phyloP scores from a whole-genome alignment of 805 yeast genomes.

The Starmerella vitae region DNA sequence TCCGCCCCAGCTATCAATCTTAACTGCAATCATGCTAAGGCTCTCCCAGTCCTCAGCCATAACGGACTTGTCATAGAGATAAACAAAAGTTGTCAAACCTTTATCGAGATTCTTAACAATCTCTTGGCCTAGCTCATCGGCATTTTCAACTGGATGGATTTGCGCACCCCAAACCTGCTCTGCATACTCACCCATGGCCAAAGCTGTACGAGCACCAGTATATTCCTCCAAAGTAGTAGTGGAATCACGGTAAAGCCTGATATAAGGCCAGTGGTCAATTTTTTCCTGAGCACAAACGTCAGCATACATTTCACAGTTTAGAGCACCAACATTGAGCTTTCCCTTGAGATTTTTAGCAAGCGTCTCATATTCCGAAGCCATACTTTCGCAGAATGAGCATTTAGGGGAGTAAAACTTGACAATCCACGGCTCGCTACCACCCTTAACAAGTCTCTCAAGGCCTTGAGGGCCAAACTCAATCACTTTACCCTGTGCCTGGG shows the following conservation, averaged over 20 bases:
- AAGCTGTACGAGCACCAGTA: constrained; percentile 25
- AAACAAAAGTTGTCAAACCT: constrained; percentile 27
- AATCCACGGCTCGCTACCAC: constrained; percentile 29
- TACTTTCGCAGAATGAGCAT: constrained; percentile 29
- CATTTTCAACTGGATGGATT: constrained; percentile 22
- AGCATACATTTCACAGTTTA: constrained; percentile 29
- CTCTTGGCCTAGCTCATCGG: constrained; percentile 19
- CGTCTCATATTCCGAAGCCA: constrained; percentile 29
- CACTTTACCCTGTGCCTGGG: constrained; percentile 26
- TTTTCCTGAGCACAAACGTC: constrained; percentile 26
- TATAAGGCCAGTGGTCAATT: constrained; percentile 22
- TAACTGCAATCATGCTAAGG: constrained; percentile 25
- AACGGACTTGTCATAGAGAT: constrained; percentile 30
- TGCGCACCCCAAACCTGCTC: constrained; percentile 20
- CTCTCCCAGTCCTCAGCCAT: constrained; percentile 31
- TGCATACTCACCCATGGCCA: constrained; percentile 28
- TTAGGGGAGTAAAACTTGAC: constrained; percentile 31
- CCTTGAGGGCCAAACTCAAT: constrained; percentile 22
- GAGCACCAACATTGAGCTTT: constrained; percentile 30
- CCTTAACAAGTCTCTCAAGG: constrained; percentile 23
- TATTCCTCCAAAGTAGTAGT: constrained; percentile 12
- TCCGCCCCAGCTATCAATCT: constrained; percentile 13
- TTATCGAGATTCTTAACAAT: constrained; percentile 18
- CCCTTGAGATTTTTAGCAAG: constrained; percentile 26
- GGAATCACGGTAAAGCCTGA: constrained; percentile 13